Evolutionary conservation across 495 filamentous ascomycete species (phyloP), one percentile per base, ranked within the genome.

Genomic region (Hypoxylon lienhwacheense): DNA sequence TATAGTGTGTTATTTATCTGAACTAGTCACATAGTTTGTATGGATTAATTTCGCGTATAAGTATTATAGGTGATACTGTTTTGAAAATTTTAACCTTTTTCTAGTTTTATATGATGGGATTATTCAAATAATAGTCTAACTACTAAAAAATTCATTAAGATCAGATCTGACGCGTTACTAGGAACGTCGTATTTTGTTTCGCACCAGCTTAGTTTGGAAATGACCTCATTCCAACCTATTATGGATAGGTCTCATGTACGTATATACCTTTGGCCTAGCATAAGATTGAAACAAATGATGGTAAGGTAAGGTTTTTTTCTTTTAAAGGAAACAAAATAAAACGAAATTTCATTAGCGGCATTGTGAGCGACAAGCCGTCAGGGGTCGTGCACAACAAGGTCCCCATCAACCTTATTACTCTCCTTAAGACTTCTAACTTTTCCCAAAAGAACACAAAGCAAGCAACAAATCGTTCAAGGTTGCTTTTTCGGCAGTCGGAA

Each of bases 401-500:
- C 39, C 45, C 46, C 49, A 14, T 47, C 24, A 61, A 55, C 57
- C 50, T 61, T 61, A 55, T 47, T 55, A 17, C 22, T 37, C 36
- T 43, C 32, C 5, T 55, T 48, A 49, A 54, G 50, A 60, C 55
- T 60, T 50, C 16, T 47, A 55, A 41, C 57, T 42, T 61, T 61
- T 45, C 51, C 51, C 10, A 55, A 51, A 55, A 55, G 41, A 55
- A 55, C 21, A 41, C 45, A 51, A 55, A 15, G 28, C 21, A 52
- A 51, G 32, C 33, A 55, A 21, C 28, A 34, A 48, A 39, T 33
- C 15, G 31, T 56, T 52, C 58, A 53, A 56, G 58, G 54, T 58
- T 58, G 37, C 39, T 50, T 50, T 55, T 39, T 59, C 59, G 59
- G 59, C 59, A 53, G 44, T 63, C 59, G 59, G 59, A 54, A 63